Base-by-base conservation (phyloP, 1,284 basidiomycete species). In the Apiotrichum brassicae region DNA sequence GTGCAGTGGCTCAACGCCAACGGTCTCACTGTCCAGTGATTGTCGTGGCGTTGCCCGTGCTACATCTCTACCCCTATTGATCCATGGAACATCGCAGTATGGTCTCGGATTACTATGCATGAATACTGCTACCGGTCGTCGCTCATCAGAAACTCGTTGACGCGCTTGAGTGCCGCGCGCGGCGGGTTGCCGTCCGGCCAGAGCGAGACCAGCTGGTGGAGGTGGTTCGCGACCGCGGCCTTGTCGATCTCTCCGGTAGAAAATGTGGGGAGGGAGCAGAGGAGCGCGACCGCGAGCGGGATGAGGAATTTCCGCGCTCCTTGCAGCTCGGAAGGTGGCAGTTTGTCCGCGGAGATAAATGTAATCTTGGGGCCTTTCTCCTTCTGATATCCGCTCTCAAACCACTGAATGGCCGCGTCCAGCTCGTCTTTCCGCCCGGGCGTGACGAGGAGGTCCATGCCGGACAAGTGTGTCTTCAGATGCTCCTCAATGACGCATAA, bases 1-100 rank as follows among this genome's bases (percentile, higher is more conserved):
- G 61, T 73, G 57, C 49, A 62, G 41, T 87, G 85, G 85, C 68
- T 87, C 43, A 72, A 75, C 51, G 69, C 74, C 48, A 40, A 28
- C 16, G n/a, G n/a, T n/a, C n/a, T n/a, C n/a, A n/a, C n/a, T n/a
- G n/a, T n/a, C n/a, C n/a, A n/a, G n/a, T n/a, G n/a, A n/a, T n/a
- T n/a, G n/a, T n/a, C n/a, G n/a, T n/a, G n/a, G n/a, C n/a, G n/a
- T n/a, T n/a, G n/a, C n/a, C n/a, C n/a, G n/a, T n/a, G n/a, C n/a
- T n/a, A n/a, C n/a, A n/a, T n/a, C n/a, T n/a, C n/a, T n/a, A n/a
- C n/a, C n/a, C n/a, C n/a, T n/a, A n/a, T n/a, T n/a, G n/a, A n/a
- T n/a, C n/a, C n/a, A n/a, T n/a, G n/a, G n/a, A n/a, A n/a, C n/a
- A n/a, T n/a, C n/a, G n/a, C n/a, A n/a, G n/a, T n/a, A n/a, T n/a